Conservation (phyloP, 225 moss, liverwort and hornwort species). For the Physcomitrellopsis africana region DNA sequence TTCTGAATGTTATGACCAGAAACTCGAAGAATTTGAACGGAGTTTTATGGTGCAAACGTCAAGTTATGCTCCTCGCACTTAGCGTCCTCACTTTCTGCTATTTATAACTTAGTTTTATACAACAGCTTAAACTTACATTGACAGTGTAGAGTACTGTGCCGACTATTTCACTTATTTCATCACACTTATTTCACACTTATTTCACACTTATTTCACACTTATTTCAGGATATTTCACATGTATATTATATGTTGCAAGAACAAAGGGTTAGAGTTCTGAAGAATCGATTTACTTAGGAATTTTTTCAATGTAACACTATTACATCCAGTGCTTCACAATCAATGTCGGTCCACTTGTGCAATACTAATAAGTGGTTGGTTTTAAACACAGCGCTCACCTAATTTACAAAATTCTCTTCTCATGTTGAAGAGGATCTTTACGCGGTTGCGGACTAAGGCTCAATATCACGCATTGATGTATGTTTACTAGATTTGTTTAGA, state of each 20-base stretch:
- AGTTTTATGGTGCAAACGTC: conserved; percentile 57
- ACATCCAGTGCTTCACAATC: no score
- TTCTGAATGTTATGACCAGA: conserved; percentile 28
- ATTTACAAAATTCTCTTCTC: conserved; percentile 30
- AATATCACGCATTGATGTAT: conserved; percentile 57
- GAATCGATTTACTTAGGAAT: no score
- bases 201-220: no score
- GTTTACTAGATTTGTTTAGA: conserved; percentile 52
- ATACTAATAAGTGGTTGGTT: neutral
- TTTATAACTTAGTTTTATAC: conserved; percentile 30
- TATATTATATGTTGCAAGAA: no score
- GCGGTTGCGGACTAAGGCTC: conserved; percentile 60
- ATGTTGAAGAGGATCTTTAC: conserved; percentile 31
- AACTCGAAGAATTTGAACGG: conserved; percentile 55
- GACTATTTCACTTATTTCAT: no score
- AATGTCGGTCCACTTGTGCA: no score
- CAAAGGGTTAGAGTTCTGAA: no score
- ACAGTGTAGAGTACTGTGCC: no score
- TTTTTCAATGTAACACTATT: no score
- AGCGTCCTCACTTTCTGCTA: conserved; percentile 34
- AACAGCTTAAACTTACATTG: neutral
- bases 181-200: no score
- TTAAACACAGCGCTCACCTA: conserved; percentile 16
- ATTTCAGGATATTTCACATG: no score
- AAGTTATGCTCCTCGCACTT: conserved; percentile 38